phyloP scores from a whole-genome alignment of 805 yeast species.

The Alloascoidea hylecoeti region DNA sequence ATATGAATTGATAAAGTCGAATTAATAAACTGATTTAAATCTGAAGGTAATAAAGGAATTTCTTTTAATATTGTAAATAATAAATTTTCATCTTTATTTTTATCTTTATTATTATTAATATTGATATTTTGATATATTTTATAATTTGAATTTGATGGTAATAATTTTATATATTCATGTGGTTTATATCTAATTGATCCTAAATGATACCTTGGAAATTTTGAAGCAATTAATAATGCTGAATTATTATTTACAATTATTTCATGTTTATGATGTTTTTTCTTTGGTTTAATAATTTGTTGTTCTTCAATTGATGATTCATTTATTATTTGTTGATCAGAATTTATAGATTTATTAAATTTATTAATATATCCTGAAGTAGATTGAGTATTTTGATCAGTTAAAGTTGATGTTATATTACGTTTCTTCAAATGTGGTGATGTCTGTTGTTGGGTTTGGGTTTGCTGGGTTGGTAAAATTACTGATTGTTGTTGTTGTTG shows the following conservation, averaged over 20 bases:
- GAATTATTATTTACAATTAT: not conserved
- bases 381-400: not conserved
- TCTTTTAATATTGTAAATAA: not conserved
- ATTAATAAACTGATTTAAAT: constrained; percentile 17
- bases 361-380: not conserved
- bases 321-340: not conserved
- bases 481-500: too few relatives aligned
- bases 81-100: not conserved
- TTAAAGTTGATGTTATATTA: not conserved
- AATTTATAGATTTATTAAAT: not conserved
- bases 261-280: not conserved
- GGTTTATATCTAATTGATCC: not conserved
- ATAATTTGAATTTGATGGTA: constrained; percentile 2
- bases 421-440: not conserved
- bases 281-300: not conserved
- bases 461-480: too few relatives aligned
- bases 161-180: too few relatives aligned
- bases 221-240: not conserved
- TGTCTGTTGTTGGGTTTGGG: not conserved
- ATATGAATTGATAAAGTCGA: constrained; percentile 38
- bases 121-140: not conserved
- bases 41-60: not conserved
- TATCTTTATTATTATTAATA: not conserved
- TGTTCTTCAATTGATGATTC: not conserved
- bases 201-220: not conserved